A percentile compares a stretch with the other conserved stretches of the same genome.
phyloP scores from a whole-genome alignment of 1,284 basidiomycete genomes.

The Schizopora paradoxa region DNA sequence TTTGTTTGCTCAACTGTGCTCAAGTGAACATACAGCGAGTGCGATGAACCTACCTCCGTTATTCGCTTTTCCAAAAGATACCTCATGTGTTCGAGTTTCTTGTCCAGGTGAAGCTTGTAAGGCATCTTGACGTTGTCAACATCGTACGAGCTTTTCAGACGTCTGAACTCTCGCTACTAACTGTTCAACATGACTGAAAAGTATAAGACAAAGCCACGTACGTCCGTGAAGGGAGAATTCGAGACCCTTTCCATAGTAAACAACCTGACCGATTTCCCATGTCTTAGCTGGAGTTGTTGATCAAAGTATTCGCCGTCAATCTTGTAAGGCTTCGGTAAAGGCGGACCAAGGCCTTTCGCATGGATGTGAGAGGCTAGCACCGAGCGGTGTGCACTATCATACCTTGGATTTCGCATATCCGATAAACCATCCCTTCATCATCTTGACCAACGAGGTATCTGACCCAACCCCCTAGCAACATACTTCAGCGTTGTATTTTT shows the following conservation, averaged over 20 bases:
- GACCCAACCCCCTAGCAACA: slow-evolving; percentile 67
- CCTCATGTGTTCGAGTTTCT: slow-evolving; percentile 57
- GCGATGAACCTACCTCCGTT: slow-evolving; percentile 59
- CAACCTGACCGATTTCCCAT: slow-evolving; percentile 53
- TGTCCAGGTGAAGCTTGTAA: slow-evolving; percentile 56
- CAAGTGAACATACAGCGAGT: slow-evolving; percentile 2
- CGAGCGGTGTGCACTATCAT: no score
- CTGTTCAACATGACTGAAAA: slow-evolving; percentile 2
- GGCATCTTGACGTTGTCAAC: slow-evolving; percentile 62
- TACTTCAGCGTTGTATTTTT: slow-evolving; percentile 26
- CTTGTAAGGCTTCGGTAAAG: slow-evolving; percentile 64
- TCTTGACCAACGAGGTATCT: slow-evolving; percentile 65
- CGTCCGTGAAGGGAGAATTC: slow-evolving; percentile 56
- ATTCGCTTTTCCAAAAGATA: slow-evolving; percentile 54
- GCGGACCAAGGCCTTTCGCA: slow-evolving; percentile 42
- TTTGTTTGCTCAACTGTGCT: background rate
- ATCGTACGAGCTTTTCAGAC: slow-evolving; percentile 45
- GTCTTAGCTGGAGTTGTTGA: slow-evolving; percentile 61
- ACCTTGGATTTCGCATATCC: slow-evolving; percentile 78
- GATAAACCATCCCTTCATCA: slow-evolving; percentile 61
- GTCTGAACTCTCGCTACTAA: slow-evolving; percentile 53
- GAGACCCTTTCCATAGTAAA: slow-evolving; percentile 82
- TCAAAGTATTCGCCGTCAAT: slow-evolving; percentile 63
- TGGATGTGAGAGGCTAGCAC: slow-evolving; percentile 17
- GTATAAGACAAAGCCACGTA: slow-evolving; percentile 31